These are phyloP conservation scores for Penicillium parvum DNA, from an alignment of 495 filamentous ascomycete species.

Conservation along the genomic window DNA sequence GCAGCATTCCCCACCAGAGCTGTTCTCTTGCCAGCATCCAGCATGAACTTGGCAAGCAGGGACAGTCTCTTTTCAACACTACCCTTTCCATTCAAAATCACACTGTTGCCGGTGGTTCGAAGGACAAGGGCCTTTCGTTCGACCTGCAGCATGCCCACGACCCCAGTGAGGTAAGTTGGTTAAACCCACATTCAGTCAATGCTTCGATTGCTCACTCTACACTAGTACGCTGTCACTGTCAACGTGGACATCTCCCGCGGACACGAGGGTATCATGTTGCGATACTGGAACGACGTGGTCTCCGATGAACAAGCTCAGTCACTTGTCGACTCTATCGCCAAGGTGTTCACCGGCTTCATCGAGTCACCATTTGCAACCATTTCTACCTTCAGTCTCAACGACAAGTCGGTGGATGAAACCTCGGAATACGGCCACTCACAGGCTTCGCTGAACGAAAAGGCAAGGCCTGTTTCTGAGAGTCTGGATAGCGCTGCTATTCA, in stretches of 20 bases:
- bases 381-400: conserved; percentile 18
- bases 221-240: conserved; percentile 46
- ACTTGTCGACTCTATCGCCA: conserved; percentile 30
- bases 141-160: conserved; percentile 40
- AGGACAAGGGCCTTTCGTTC: conserved; percentile 36
- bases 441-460: conserved; percentile 9
- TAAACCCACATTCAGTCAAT: no score
- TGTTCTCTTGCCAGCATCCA: conserved; percentile 53
- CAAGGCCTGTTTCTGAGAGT: conserved; percentile 5
- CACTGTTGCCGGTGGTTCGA: conserved; percentile 25
- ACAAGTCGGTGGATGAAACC: neutral
- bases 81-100: conserved; percentile 53
- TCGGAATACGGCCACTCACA: conserved; percentile 14
- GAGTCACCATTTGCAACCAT: conserved; percentile 24
- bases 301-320: conserved; percentile 36
- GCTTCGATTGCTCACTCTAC: neutral
- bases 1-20: conserved; percentile 46
- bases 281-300: conserved; percentile 46
- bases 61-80: conserved; percentile 53
- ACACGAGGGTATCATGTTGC: conserved; percentile 42
- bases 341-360: conserved; percentile 33
- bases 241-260: conserved; percentile 43
- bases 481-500: conserved; percentile 30
- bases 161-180: conserved; percentile 41
- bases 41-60: conserved; percentile 48